Evolutionary conservation across 306 rosid genomes (phyloP).

Genomic region (Rosa chinensis): DNA sequence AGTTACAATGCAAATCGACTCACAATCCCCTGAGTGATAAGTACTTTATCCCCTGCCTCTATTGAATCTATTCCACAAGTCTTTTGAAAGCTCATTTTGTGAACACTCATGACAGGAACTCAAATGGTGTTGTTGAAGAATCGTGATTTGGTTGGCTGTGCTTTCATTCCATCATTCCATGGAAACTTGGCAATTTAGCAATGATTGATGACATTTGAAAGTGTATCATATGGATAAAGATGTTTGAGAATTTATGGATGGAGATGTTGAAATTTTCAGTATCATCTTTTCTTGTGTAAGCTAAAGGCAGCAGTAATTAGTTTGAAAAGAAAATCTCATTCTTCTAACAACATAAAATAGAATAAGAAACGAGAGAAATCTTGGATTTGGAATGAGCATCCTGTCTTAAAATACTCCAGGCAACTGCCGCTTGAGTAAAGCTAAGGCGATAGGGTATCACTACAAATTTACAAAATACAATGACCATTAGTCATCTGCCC

Average conservation of each 20-base stretch:
- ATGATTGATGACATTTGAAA: background rate
- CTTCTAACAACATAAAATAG: background rate
- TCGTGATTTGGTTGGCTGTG: conserved; percentile 5
- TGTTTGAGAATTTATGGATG: background rate
- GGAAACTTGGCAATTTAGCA: background rate
- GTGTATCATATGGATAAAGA: background rate
- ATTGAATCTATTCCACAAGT: background rate
- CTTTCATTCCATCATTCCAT: background rate
- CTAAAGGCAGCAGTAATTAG: background rate
- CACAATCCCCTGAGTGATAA: conserved; percentile 62
- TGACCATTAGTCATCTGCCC: too few species aligned
- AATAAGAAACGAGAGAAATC: background rate
- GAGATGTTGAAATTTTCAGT: background rate
- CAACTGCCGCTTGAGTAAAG: too few species aligned
- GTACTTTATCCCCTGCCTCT: conserved; percentile 17
- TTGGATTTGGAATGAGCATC: background rate
- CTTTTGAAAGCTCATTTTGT: background rate
- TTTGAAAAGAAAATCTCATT: too few species aligned
- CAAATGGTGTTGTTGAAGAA: conserved; percentile 17
- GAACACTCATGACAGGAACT: conserved; percentile 19
- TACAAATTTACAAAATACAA: too few species aligned
- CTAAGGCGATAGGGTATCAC: too few species aligned
- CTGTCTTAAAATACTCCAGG: background rate
- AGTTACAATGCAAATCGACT: conserved; percentile 92
- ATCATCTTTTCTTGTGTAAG: background rate